phyloP scores from a whole-genome alignment of 345 rosid species.

The Melastoma malabathricum region DNA sequence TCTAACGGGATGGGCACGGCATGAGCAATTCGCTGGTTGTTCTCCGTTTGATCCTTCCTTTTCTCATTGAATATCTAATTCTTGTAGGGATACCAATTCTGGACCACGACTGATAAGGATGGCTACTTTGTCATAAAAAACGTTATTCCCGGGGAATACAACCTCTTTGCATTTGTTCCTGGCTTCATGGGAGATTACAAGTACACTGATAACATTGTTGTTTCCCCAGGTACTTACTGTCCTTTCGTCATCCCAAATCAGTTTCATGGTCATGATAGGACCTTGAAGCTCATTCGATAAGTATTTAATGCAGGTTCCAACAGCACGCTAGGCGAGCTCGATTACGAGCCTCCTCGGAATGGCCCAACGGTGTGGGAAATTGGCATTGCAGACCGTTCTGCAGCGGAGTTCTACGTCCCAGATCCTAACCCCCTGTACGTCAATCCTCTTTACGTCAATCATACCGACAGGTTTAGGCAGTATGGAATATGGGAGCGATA shows the following conservation, averaged over 20 bases:
- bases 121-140: constrained; percentile 45
- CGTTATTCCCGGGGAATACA: constrained; percentile 44
- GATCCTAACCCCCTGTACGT: constrained; percentile 47
- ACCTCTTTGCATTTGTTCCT: constrained; percentile 57
- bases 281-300: not conserved
- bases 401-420: constrained; percentile 75
- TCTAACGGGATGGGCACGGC: no score
- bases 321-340: constrained; percentile 38
- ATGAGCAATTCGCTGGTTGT: no score
- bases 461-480: constrained; percentile 62
- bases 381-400: constrained; percentile 76
- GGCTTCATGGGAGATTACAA: constrained; percentile 82
- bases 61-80: not conserved
- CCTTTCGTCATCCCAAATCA: not conserved
- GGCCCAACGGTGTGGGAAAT: constrained; percentile 93
- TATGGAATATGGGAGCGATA: constrained; percentile 96
- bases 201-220: constrained; percentile 22
- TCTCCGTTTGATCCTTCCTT: no score
- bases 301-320: constrained; percentile 21
- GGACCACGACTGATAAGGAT: constrained; percentile 44
- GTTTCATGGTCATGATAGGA: no score
- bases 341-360: constrained; percentile 69
- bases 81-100: constrained; percentile 77
- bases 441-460: constrained; percentile 52
- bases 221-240: constrained; percentile 35